Percentiles rank a stretch among this genome's conserved stretches.
phyloP scores from a whole-genome alignment of 2,329 filamentous ascomycete genomes.

The Microsporum audouinii region DNA sequence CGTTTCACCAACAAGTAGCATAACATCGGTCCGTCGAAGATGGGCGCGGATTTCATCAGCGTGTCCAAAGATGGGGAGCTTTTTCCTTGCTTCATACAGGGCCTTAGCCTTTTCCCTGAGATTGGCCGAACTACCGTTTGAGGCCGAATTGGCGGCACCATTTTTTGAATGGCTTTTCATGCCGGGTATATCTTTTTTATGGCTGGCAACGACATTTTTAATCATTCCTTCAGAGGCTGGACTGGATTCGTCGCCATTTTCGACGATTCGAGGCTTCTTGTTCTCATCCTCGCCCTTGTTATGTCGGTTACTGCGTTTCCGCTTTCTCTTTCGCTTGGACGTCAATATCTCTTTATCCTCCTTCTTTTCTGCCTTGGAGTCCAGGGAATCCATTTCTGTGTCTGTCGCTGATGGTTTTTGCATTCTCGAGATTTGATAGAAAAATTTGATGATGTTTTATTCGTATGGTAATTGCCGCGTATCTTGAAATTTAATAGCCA shows the following conservation, averaged over 20 bases:
- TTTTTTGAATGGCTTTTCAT: neutral
- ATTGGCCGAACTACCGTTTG: conserved; percentile 8
- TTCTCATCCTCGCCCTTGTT: neutral
- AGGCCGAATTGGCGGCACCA: conserved; percentile 10
- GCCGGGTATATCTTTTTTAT: neutral
- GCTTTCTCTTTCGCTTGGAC: neutral
- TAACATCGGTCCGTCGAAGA: conserved; percentile 56
- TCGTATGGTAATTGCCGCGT: neutral
- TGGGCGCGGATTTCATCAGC: conserved; percentile 56
- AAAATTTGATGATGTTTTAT: neutral
- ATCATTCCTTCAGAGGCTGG: neutral
- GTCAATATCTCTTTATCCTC: neutral
- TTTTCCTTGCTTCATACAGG: conserved; percentile 46
- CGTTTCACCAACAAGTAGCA: conserved; percentile 84
- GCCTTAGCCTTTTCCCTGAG: conserved; percentile 37
- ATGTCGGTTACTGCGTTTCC: neutral
- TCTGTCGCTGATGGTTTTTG: neutral
- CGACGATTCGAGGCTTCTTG: neutral
- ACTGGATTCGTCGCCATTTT: neutral
- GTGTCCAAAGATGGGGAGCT: conserved; percentile 70
- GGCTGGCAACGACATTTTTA: neutral
- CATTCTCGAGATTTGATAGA: neutral
- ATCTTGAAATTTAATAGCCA: neutral
- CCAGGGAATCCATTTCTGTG: neutral
- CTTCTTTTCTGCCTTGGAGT: neutral